Evolutionary conservation across 331 rosid species (phyloP).

Genomic region (Pyrus hybrid): DNA sequence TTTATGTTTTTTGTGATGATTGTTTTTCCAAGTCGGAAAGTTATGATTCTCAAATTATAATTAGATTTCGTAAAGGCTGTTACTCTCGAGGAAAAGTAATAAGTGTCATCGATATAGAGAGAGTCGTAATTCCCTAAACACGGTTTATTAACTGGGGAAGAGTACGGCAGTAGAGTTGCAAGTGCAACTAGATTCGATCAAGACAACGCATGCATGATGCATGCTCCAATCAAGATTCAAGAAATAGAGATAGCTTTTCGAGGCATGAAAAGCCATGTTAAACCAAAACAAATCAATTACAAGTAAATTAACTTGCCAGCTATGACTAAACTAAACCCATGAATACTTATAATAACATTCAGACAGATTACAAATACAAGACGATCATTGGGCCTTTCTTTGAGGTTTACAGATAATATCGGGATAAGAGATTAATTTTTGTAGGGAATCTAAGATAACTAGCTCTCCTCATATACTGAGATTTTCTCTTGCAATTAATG

Average conservation of each 20-base stretch:
- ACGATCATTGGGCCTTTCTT: background rate
- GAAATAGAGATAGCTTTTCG: background rate
- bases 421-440: background rate
- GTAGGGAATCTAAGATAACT: background rate
- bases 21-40: too few species aligned
- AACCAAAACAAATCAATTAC: background rate
- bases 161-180: background rate
- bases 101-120: background rate
- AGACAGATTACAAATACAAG: background rate
- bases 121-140: constrained; percentile 7
- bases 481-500: too few species aligned
- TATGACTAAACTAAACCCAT: background rate
- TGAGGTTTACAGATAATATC: background rate
- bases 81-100: background rate
- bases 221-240: background rate
- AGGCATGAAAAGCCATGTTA: background rate
- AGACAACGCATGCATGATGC: background rate
- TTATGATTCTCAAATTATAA: too few species aligned
- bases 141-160: background rate
- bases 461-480: too few species aligned
- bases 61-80: background rate
- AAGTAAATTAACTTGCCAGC: background rate
- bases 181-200: background rate
- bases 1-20: too few species aligned
- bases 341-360: background rate